Evolutionary conservation across 306 rosid genomes (phyloP).

Genomic region (Sophora flavescens): DNA sequence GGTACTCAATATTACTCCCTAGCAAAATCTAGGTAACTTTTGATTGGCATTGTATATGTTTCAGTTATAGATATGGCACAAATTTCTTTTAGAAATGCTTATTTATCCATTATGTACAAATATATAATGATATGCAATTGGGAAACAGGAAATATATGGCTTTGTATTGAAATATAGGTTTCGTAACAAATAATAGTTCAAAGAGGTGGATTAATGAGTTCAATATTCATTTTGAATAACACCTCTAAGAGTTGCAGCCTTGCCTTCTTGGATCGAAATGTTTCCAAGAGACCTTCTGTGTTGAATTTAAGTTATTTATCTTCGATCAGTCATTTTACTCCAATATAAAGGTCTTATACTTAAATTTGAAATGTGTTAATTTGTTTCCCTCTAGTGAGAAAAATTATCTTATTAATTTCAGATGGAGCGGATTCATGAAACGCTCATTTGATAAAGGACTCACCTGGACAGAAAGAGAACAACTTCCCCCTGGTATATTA

Average conservation of each 20-base stretch:
- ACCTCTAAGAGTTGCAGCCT: neutral
- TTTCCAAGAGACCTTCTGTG: neutral
- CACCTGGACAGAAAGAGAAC: conserved; percentile 94
- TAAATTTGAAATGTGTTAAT: neutral
- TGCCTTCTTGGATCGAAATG: neutral
- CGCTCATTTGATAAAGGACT: conserved; percentile 83
- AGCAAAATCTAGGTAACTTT: neutral
- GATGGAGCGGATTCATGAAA: conserved; percentile 98
- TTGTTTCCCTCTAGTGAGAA: conserved; percentile 1
- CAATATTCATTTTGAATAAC: neutral
- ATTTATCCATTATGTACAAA: neutral
- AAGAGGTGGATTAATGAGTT: neutral
- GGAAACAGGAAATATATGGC: conserved; percentile 5
- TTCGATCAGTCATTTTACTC: neutral
- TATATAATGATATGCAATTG: neutral
- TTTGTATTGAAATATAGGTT: neutral
- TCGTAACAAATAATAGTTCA: conserved; percentile 4
- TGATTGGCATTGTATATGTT: neutral
- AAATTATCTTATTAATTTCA: conserved; percentile 42
- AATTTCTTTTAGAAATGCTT: neutral
- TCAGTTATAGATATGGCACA: neutral
- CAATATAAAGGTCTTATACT: conserved; percentile 4
- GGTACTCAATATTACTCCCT: neutral
- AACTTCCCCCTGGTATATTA: conserved; percentile 91
- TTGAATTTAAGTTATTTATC: conserved; percentile 13